Percentiles rank a stretch among this genome's conserved stretches.
These are phyloP conservation scores for Galerina sulciceps DNA, from an alignment of 768 basidiomycete genomes.

Conservation along the genomic window DNA sequence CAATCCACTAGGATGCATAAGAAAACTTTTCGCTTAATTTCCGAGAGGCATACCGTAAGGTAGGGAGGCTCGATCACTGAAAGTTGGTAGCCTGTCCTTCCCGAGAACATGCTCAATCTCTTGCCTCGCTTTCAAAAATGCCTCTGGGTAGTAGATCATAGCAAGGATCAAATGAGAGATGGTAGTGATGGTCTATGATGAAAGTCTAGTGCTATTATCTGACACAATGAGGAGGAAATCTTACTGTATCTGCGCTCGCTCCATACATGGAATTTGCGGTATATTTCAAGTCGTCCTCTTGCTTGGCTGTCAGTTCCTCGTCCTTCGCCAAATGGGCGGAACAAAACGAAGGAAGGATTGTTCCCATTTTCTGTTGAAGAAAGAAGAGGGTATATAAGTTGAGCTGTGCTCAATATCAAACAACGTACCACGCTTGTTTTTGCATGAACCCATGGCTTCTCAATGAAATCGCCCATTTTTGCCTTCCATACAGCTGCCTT, in stretches of 20 bases:
- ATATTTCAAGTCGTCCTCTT: conserved; percentile 17
- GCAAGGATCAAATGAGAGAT: conserved; percentile 28
- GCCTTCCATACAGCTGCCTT: background rate
- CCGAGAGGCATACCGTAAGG: conserved; percentile 28
- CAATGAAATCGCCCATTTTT: conserved; percentile 6
- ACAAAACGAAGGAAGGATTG: conserved; percentile 11
- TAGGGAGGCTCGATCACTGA: conserved; percentile 31
- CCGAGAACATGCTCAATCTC: conserved; percentile 47
- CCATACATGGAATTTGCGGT: conserved; percentile 8
- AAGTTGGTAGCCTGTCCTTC: conserved; percentile 36
- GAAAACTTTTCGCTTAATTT: no score
- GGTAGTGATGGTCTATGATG: conserved; percentile 12
- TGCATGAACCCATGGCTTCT: conserved; percentile 9
- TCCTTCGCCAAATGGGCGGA: conserved; percentile 6
- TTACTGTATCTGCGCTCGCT: background rate
- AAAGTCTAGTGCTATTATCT: background rate
- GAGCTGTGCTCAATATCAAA: background rate
- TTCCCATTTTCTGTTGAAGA: conserved; percentile 2
- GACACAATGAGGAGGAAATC: background rate
- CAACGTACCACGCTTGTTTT: conserved; percentile 8
- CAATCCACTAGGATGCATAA: background rate
- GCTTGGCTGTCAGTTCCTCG: background rate
- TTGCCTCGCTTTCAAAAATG: conserved; percentile 38
- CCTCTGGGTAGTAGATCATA: conserved; percentile 41
- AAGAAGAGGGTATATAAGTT: background rate